phyloP scores from a whole-genome alignment of 495 filamentous ascomycete genomes.

The Choiromyces venosus region DNA sequence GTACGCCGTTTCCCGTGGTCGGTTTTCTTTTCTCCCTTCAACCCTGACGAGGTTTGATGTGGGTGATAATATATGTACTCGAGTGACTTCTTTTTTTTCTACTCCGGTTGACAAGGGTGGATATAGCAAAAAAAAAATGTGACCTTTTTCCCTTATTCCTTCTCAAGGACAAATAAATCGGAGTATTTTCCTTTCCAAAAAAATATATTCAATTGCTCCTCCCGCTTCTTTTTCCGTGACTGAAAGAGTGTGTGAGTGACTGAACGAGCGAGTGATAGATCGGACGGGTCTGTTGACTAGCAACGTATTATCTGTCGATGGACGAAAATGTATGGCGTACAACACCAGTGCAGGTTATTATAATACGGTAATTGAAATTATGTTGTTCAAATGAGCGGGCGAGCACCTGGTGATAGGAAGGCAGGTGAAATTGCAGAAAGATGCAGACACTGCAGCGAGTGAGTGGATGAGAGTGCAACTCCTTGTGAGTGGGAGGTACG shows the following conservation, averaged over 20 bases:
- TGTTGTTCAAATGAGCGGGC: not conserved
- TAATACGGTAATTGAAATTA: not conserved
- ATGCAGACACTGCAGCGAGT: not conserved
- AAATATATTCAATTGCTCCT: not conserved
- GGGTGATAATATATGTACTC: not conserved
- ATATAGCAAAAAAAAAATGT: not conserved
- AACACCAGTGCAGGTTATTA: not conserved
- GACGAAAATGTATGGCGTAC: not conserved
- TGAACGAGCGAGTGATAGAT: not conserved
- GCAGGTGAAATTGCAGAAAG: not conserved
- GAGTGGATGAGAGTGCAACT: not conserved
- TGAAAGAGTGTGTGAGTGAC: not conserved
- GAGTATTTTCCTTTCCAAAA: not conserved
- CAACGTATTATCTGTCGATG: constrained; percentile 1
- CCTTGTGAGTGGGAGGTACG: not conserved
- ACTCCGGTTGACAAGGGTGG: not conserved
- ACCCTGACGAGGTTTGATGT: constrained; percentile 4
- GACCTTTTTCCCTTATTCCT: not conserved
- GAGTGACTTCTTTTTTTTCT: not conserved
- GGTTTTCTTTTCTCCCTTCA: not conserved
- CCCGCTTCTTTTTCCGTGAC: not conserved
- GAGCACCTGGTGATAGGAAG: not conserved
- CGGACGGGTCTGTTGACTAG: not conserved
- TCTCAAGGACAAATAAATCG: not conserved
- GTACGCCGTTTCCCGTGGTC: not conserved